Evolutionary conservation across 768 basidiomycete genomes (phyloP), one percentile per base, ranked within the genome.

Genomic region (Coprinopsis strossmayeri): DNA sequence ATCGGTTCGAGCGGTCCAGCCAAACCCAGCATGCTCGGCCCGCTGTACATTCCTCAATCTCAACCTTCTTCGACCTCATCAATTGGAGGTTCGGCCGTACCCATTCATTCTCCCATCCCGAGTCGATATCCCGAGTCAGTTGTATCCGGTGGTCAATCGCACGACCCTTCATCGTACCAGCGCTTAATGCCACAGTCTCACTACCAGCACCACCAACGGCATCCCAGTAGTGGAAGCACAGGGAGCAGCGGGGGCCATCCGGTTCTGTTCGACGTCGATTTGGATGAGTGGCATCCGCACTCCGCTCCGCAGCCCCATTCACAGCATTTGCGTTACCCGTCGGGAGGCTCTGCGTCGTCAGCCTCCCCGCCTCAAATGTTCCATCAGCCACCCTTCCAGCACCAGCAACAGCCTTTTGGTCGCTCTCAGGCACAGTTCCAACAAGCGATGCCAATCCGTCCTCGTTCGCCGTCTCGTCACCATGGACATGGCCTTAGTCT

Each of bases 81-180:
- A 57, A 37, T 57, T 54, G 27, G 52, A 52, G 51, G 56, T 1
- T 55, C 60, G 10, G 28, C 53, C 11, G 50, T 20, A 18, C 43
- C 55, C 38, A 59, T 63, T 17, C 64, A 63, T 44, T 59, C 60
- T 1, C 59, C 61, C 3, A 41, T 57, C 25, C 60, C 64, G 25
- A 54, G 54, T 17, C 54, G 52, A 11, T 45, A 45, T 32, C n/a
- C 43, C 30, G 43, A n/a, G 4, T 32, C 43, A 12, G 24, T 25
- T 9, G 18, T 38, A 5, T 38, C 35, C 5, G 35, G 35, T 18
- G 35, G 35, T 51, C 50, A 53, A 26, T 48, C 48, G 10, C 50
- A 49, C 20, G 55, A 56, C 34, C 52, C 49, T 18, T 52, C 55
- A 27, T 52, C 50, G 38, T 38, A 7, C 17, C 57, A 53, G 30